A percentile compares a stretch with the other conserved stretches of the same genome.
phyloP scores from a whole-genome alignment of 306 rosid genomes.

The Glycyrrhiza uralensis region DNA sequence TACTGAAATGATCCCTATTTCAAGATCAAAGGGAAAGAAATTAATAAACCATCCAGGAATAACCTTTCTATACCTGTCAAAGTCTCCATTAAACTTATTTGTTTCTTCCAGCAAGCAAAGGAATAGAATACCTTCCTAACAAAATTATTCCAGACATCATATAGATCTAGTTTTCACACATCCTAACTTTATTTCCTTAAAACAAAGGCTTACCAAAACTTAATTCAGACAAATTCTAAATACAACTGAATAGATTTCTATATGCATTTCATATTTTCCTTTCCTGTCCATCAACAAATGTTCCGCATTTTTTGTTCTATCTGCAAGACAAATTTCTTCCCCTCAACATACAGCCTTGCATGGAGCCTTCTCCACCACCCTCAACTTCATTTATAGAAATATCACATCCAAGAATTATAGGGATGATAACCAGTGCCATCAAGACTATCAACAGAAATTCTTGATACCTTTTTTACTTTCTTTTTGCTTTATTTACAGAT shows the following conservation, averaged over 20 bases:
- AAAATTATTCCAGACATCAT: neutral
- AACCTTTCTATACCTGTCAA: conserved; percentile 5
- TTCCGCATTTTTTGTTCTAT: neutral
- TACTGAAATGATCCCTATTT: conserved; percentile 18
- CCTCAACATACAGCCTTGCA: neutral
- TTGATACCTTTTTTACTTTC: neutral
- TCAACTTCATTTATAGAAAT: conserved; percentile 11
- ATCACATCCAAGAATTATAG: neutral
- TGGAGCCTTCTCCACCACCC: conserved; percentile 1
- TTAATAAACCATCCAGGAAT: conserved; percentile 9
- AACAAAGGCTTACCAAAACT: neutral
- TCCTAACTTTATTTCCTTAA: conserved; percentile 2
- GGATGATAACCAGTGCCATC: neutral
- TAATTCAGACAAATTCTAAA: conserved; percentile 1
- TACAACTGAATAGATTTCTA: neutral
- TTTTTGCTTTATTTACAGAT: neutral
- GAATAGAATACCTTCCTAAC: neutral
- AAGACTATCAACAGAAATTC: neutral
- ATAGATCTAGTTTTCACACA: neutral
- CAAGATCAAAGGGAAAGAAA: neutral
- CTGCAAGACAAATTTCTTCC: neutral
- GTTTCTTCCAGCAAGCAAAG: conserved; percentile 22
- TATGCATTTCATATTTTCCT: neutral
- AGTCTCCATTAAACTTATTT: conserved; percentile 13
- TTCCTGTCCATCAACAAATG: neutral